Base-by-base conservation (phyloP, 345 rosid genomes). In the Eucalyptus melliodora region DNA sequence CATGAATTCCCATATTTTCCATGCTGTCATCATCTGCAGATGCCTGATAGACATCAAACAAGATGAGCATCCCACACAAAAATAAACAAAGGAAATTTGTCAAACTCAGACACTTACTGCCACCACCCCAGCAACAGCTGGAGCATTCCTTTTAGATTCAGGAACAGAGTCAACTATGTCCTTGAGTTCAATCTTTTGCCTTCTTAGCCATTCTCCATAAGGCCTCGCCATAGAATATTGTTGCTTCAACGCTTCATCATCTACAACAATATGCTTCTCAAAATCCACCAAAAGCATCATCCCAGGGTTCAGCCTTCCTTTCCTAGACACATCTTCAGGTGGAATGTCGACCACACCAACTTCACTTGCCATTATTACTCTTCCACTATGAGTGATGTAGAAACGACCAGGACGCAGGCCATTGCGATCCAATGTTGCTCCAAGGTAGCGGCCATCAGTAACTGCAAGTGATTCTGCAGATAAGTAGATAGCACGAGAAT, bases 261-360 rank as follows among this genome's bases (percentile, higher is more conserved):
- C 99, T 11, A 98, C 99, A 91, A 98, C 99, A 88, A 93, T 90
- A 90, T 95, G 99, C 90, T 98, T 98, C 89, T 98, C 98, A 92
- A 97, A 98, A 92, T 98, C 99, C 44, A 98, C 99, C 93, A 98
- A 92, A 89, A 98, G 99, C 99, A 98, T 97, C 99, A 98, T 98
- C 65, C 99, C 99, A 42, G 99, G 99, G 92, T 96, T 98, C 56
- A 98, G 97, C 92, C 99, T 95, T 92, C 99, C 99, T 93, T 98
- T 98, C 88, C 97, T 95, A 72, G 96, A 93, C 81, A 98, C 98
- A 94, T 98, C 99, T 93, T 95, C 97, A 9, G 99, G 98, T 27
- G 97, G 94, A 89, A 97, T 95, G 90, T 97, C 99, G 8, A 98
- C 99, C 6, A 97, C 99, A 88, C 99, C 99, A 90, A 98, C 99